Evolutionary conservation across 139 green algal species (phyloP).

Genomic region (Micractinium conductrix): DNA sequence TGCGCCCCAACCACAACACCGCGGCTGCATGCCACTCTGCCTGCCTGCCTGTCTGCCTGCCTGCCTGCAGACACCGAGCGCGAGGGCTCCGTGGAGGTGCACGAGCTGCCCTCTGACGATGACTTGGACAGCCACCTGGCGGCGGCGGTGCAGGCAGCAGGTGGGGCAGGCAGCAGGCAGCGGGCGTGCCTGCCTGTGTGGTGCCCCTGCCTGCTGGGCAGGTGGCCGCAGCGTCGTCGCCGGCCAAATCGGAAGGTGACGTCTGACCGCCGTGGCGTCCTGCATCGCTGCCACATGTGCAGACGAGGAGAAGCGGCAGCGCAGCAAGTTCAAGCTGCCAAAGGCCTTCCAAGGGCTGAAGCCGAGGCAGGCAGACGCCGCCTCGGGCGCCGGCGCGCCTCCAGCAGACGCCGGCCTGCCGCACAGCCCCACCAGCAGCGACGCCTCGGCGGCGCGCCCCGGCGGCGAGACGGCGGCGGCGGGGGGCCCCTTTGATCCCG

Average conservation of each 20-base stretch:
- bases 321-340: conserved; percentile 39
- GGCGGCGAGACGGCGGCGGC: not conserved
- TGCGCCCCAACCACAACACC: no score
- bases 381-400: not conserved
- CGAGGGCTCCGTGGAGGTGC: conserved; percentile 32
- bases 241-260: no score
- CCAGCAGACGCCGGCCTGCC: conserved; percentile 17
- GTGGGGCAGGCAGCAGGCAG: no score
- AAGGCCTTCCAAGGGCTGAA: not conserved
- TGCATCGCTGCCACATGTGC: no score
- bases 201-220: no score
- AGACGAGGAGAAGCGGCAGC: conserved; percentile 27
- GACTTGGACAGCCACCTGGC: conserved; percentile 23
- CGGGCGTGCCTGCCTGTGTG: no score
- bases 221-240: no score
- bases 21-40: no score
- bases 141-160: conserved; percentile 10
- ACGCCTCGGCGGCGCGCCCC: not conserved
- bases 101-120: conserved; percentile 31
- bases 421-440: conserved; percentile 8
- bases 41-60: not conserved
- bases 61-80: not conserved
- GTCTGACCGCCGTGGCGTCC: no score
- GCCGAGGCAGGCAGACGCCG: not conserved
- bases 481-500: conserved; percentile 8